A percentile compares a stretch with the other conserved stretches of the same genome.
Evolutionary conservation across 169 alveolate species (phyloP).

Genomic region (Eimeria mitis): DNA sequence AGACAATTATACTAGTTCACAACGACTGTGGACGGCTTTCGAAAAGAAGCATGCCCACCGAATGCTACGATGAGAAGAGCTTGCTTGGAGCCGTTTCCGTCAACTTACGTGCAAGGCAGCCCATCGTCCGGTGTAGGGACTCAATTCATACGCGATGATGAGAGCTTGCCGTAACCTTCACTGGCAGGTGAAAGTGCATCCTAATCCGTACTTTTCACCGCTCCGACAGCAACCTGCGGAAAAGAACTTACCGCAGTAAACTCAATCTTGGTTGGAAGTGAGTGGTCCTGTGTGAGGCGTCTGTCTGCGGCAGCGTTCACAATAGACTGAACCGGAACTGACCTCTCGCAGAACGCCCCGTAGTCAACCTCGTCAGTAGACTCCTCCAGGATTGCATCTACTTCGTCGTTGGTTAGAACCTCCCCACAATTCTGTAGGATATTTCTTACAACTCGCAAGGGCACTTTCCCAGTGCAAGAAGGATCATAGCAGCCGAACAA

Average conservation of each 20-base stretch:
- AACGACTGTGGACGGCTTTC: neutral
- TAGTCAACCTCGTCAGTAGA: slow-evolving; percentile 45
- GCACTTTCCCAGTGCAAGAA: slow-evolving; percentile 43
- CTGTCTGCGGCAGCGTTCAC: neutral
- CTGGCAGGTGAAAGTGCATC: neutral
- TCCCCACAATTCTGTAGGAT: slow-evolving; percentile 66
- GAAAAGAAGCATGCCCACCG: neutral
- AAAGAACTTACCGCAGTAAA: neutral
- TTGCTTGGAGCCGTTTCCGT: neutral
- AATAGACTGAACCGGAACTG: neutral
- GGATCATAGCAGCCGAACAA: slow-evolving; percentile 60
- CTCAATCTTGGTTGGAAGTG: too few species aligned
- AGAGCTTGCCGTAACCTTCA: neutral
- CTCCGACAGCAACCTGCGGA: slow-evolving; percentile 53
- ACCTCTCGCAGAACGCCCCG: slow-evolving; percentile 58
- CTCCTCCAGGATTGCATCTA: slow-evolving; percentile 32
- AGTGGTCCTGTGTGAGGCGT: neutral
- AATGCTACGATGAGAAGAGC: neutral
- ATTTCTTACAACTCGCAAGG: slow-evolving; percentile 51
- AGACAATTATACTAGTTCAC: neutral
- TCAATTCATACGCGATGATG: neutral
- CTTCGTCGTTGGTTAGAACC: slow-evolving; percentile 23
- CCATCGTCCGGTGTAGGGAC: neutral
- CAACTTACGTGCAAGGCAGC: neutral
- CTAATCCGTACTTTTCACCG: neutral